Percentiles rank a stretch among this genome's conserved stretches.
Conservation (phyloP, 768 basidiomycete genomes). For the Kondoa subrosea region DNA sequence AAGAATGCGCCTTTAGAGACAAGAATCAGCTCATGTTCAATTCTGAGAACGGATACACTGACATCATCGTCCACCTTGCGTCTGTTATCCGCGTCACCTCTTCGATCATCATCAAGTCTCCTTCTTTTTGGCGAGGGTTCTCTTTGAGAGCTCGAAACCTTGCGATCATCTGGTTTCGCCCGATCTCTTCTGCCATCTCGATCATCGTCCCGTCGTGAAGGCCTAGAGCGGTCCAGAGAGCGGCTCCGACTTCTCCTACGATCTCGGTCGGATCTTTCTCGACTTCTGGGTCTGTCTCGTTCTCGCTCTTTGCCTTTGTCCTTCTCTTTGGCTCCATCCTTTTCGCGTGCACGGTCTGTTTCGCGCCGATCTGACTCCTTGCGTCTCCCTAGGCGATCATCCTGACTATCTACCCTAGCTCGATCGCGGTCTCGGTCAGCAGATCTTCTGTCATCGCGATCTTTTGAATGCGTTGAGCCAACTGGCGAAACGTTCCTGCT, state of each 20-base stretch:
- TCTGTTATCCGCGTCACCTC: neutral
- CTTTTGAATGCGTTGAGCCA: slow-evolving; percentile 3
- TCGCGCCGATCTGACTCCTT: slow-evolving; percentile 9
- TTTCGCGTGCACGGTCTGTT: slow-evolving; percentile 9
- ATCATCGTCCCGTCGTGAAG: neutral
- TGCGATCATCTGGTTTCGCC: neutral
- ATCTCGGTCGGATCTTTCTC: neutral
- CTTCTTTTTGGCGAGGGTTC: neutral
- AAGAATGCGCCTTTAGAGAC: neutral
- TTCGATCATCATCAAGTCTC: neutral
- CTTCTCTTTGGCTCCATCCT: slow-evolving; percentile 12
- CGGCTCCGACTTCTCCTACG: neutral
- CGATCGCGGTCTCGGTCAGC: slow-evolving; percentile 34
- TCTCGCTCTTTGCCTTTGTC: slow-evolving; percentile 17
- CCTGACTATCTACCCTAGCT: slow-evolving; percentile 36
- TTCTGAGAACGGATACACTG: neutral
- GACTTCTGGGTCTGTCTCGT: neutral
- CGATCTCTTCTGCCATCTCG: neutral
- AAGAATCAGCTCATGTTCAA: neutral
- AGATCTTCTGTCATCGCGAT: slow-evolving; percentile 10
- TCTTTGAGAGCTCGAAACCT: neutral
- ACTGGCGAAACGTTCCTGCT: neutral
- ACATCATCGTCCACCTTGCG: neutral
- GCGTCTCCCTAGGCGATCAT: slow-evolving; percentile 30
- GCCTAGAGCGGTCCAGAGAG: neutral